Percentiles rank a stretch among this genome's conserved stretches.
phyloP scores from a whole-genome alignment of 306 rosid genomes.

The Astragalus membranaceus region DNA sequence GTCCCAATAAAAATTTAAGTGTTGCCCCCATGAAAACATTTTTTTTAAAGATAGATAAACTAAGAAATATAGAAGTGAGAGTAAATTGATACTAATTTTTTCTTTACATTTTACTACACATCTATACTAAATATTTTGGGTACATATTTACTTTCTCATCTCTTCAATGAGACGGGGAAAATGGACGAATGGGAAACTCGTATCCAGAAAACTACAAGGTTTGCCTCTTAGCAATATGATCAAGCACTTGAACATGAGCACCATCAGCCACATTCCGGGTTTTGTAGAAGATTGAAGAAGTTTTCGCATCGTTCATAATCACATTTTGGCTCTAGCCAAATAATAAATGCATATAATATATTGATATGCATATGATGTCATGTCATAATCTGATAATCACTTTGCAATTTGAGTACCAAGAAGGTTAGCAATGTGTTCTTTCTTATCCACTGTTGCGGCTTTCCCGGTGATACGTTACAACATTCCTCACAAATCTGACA shows the following conservation, averaged over 20 bases:
- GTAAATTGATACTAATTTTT: no score
- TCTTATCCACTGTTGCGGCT: neutral
- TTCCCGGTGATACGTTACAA: neutral
- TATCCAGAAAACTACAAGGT: neutral
- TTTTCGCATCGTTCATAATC: neutral
- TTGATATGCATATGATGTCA: conserved; percentile 2
- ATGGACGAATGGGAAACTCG: no score
- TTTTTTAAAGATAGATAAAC: no score
- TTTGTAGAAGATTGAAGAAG: neutral
- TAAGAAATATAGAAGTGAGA: no score
- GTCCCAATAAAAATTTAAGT: no score
- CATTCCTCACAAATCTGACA: neutral
- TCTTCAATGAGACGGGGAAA: no score
- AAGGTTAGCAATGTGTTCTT: neutral
- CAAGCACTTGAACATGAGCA: neutral
- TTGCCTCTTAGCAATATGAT: conserved; percentile 8
- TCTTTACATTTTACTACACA: no score
- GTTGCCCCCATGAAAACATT: no score
- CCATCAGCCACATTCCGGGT: neutral
- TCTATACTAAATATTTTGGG: no score
- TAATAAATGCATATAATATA: neutral
- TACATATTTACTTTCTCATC: no score
- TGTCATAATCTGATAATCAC: neutral
- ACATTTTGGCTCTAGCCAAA: neutral
- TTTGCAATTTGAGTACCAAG: neutral